Conservation (phyloP, 306 rosid genomes). For the Fagus sylvatica region DNA sequence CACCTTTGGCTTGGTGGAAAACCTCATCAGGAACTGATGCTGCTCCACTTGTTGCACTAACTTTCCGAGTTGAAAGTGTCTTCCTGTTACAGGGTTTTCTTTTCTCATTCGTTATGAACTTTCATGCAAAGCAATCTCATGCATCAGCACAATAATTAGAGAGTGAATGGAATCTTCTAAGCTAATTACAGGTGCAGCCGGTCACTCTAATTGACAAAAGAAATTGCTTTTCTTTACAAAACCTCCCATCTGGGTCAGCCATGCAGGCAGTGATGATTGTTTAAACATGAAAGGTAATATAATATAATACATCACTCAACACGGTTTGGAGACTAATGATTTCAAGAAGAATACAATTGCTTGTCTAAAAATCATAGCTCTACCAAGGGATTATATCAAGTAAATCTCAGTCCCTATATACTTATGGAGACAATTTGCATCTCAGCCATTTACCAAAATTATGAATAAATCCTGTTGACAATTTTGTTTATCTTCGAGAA, state of each 20-base stretch:
- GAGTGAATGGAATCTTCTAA: too few species aligned
- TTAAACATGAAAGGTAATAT: background rate
- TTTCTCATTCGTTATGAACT: constrained; percentile 9
- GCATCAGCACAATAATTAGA: background rate
- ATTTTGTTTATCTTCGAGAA: background rate
- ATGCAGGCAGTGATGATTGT: background rate
- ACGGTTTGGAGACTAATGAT: background rate
- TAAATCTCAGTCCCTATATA: background rate
- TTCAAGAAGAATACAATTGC: background rate
- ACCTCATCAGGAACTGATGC: constrained; percentile 94
- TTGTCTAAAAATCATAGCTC: background rate
- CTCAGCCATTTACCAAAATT: background rate
- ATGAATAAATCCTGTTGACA: background rate
- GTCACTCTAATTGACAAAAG: background rate
- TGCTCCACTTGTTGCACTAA: constrained; percentile 86
- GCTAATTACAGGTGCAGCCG: background rate
- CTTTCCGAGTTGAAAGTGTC: constrained; percentile 81
- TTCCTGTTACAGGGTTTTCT: constrained; percentile 47
- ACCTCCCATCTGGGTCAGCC: background rate
- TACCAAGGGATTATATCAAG: background rate
- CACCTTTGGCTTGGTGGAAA: constrained; percentile 88
- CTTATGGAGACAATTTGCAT: background rate
- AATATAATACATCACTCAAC: background rate
- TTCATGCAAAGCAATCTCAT: background rate
- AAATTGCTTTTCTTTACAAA: background rate